These are phyloP conservation scores for Candida pseudofarinosa DNA, from an alignment of 805 yeast species.

Conservation along the genomic window DNA sequence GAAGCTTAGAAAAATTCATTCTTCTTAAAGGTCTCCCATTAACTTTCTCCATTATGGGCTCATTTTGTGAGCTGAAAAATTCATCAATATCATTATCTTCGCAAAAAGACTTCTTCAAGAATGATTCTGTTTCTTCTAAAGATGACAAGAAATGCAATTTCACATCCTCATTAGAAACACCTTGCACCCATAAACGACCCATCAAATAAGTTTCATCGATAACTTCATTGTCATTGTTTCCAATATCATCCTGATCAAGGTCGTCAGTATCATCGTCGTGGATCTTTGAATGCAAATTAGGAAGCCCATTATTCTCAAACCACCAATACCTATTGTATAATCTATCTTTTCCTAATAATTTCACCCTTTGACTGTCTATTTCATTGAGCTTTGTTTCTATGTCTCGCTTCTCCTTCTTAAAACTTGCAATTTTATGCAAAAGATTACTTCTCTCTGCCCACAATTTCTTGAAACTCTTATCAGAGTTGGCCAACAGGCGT, in stretches of 20 bases:
- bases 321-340: constrained; percentile 90
- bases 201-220: constrained; percentile 59
- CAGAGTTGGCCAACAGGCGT: constrained; percentile 30
- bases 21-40: constrained; percentile 9
- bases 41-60: neutral
- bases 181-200: constrained; percentile 90
- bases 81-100: constrained; percentile 2
- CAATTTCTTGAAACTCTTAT: constrained; percentile 40
- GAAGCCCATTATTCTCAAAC: constrained; percentile 85
- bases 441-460: constrained; percentile 44
- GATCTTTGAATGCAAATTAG: constrained; percentile 39
- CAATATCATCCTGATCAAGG: constrained; percentile 19
- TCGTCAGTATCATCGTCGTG: constrained; percentile 42
- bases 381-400: constrained; percentile 62
- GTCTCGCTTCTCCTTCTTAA: constrained; percentile 45
- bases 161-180: constrained; percentile 59
- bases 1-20: constrained; percentile 22
- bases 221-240: constrained; percentile 39
- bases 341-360: constrained; percentile 76
- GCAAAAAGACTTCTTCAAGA: constrained; percentile 6
- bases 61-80: neutral
- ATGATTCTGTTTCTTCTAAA: constrained; percentile 11
- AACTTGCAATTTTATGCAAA: constrained; percentile 39
- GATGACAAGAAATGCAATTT: constrained; percentile 15
- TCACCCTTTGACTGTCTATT: constrained; percentile 72